A percentile compares a stretch with the other conserved stretches of the same genome.
phyloP scores from a whole-genome alignment of 2,329 filamentous ascomycete genomes.

The Coccinonectria pachysandricola region DNA sequence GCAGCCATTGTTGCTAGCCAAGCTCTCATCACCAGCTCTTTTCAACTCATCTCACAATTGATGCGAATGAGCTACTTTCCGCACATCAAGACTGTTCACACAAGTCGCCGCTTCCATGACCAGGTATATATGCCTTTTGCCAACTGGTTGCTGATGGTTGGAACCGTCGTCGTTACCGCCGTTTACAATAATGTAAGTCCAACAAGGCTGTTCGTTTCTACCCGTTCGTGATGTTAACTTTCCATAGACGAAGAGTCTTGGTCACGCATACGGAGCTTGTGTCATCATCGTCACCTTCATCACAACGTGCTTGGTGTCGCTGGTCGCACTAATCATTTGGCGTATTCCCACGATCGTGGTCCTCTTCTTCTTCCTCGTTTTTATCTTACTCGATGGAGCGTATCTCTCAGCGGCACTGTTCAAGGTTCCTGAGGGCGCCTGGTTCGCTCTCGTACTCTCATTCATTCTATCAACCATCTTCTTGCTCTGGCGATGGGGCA shows the following conservation, averaged over 20 bases:
- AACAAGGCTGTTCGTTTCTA: too few relatives aligned
- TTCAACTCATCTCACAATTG: slow-evolving; percentile 59
- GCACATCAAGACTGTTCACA: slow-evolving; percentile 64
- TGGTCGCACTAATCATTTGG: slow-evolving; percentile 67
- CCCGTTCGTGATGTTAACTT: too few relatives aligned
- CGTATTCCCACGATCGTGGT: slow-evolving; percentile 50
- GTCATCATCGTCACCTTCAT: slow-evolving; percentile 75
- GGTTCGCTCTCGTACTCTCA: slow-evolving; percentile 64
- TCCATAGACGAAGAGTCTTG: slow-evolving; percentile 53
- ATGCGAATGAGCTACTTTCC: slow-evolving; percentile 66
- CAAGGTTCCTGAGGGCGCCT: slow-evolving; percentile 67
- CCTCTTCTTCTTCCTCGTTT: slow-evolving; percentile 48
- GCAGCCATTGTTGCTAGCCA: slow-evolving; percentile 69
- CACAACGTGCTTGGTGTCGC: slow-evolving; percentile 62
- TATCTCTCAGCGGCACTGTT: slow-evolving; percentile 60
- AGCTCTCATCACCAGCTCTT: slow-evolving; percentile 67
- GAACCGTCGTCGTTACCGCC: slow-evolving; percentile 62
- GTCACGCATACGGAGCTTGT: slow-evolving; percentile 68
- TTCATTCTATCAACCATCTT: slow-evolving; percentile 53
- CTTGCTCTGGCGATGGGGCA: slow-evolving; percentile 68
- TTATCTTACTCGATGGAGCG: slow-evolving; percentile 56
- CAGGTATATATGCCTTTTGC: slow-evolving; percentile 68
- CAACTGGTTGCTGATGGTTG: slow-evolving; percentile 70
- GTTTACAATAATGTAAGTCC: slow-evolving; percentile 56
- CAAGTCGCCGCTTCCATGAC: slow-evolving; percentile 58